Evolutionary conservation across 1,284 basidiomycete species (phyloP), one percentile per base, ranked within the genome.

Genomic region (Sparassis latifolia): DNA sequence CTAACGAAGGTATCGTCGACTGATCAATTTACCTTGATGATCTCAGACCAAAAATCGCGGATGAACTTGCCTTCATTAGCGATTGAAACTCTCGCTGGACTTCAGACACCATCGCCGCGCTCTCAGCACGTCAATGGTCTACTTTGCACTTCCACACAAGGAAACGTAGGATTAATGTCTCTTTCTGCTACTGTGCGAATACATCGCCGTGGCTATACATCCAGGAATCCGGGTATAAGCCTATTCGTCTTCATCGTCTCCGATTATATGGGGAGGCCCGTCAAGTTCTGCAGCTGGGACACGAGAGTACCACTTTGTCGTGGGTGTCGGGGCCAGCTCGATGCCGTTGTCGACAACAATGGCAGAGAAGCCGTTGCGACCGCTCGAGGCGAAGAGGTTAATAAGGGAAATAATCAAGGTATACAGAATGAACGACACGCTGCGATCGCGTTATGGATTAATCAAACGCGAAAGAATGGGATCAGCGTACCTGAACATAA

Each of bases 371-470:
- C 78, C 76, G 55, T 88, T 85, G 32, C 75, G 74, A 1, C 87
- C 86, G 10, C 81, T 79, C 0, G 72, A 81, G 4, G 71, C 61
- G 65, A 80, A 85, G 7, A 84, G 69, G 50, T 79, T 69, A 51
- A 86, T 70, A 45, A 86, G 71, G 52, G 76, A 70, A 35, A 78
- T 71, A 42, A 85, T 81, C 58, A 87, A 77, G 9, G 86, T 75
- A 66, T 93, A 92, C 45, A 92, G 66, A 44, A 89, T 56, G 72
- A 92, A 90, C 0, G 87, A 82, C 45, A 87, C 67, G 58, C 85
- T 87, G 51, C 12, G 30, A 29, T 5, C 20, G 45, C 29, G 28
- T 47, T 12, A 42, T 29, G 32, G 39, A 47, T 20, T 52, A 47
- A 5, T 28, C 40, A 30, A 37, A 32, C 29, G 9, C 9, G 32